Base-by-base conservation (phyloP, 768 basidiomycete species). In the Boletellus emodensis region DNA sequence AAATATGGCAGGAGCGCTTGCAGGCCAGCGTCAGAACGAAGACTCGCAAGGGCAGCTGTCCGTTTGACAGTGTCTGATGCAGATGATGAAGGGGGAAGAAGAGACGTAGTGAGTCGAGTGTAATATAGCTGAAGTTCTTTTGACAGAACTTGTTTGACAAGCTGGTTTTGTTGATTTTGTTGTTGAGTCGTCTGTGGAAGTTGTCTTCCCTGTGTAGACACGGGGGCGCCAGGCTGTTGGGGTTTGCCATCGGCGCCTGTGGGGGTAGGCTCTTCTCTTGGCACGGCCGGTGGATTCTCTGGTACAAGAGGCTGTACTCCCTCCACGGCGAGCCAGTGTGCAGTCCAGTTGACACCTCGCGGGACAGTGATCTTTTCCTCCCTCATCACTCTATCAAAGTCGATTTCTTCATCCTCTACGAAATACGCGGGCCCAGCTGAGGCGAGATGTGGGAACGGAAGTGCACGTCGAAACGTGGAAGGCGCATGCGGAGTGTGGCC, bases 251-350 rank as follows among this genome's bases (percentile, higher is more conserved):
- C 73, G 53, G 20, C 65, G 39, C 52, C 56, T 46, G 55, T 57
- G 22, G 57, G 56, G 17, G 48, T 55, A 28, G 58, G 76, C 66
- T 69, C 72, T 48, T 85, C 83, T 57, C 79, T 74, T 0, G 85
- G 84, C 39, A 88, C 74, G 2, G 85, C 84, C n/a, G 90, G 87
- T 0, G 94, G 94, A 66, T 98, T 98, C 65, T 96, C 92, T 12
- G 91, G 90, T 44, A 95, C 89, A n/a, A 92, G 79, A 0, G 95
- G 94, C 62, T 98, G 96, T 12, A 99, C 89, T 22, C 96, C 96
- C 60, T 99, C 96, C 35, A 99, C 93, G 1, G 94, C 94, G 30
- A 99, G 78, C 96, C 96, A 99, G 65, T 99, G 96, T 2, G 96
- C 94, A 0, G 85, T 87, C 86, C 90, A 94, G 57, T 77, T 83